phyloP scores from a whole-genome alignment of 2,329 filamentous ascomycete species.

The Scorias spongiosa region DNA sequence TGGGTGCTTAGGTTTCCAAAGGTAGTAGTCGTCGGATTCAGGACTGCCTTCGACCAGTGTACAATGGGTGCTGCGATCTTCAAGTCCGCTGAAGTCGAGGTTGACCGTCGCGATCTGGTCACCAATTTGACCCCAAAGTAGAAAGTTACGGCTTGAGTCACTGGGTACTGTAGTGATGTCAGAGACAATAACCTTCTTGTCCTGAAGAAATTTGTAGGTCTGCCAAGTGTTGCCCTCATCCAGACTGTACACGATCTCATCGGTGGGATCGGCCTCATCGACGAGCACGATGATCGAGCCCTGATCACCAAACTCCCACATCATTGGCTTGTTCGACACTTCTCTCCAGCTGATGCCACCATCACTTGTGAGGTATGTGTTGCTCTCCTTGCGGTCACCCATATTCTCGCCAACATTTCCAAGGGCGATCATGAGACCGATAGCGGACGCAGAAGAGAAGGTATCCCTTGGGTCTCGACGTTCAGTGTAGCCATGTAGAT shows the following conservation, averaged over 20 bases:
- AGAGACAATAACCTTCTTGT: conserved; percentile 48
- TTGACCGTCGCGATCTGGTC: conserved; percentile 59
- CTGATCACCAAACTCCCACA: conserved; percentile 92
- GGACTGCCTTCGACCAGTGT: conserved; percentile 46
- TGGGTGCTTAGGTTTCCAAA: conserved; percentile 82
- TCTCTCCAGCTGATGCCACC: conserved; percentile 80
- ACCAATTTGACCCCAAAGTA: conserved; percentile 63
- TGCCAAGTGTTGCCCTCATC: conserved; percentile 73
- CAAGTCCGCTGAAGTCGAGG: conserved; percentile 73
- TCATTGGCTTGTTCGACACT: conserved; percentile 74
- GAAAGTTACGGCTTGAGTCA: conserved; percentile 78
- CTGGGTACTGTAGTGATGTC: conserved; percentile 81
- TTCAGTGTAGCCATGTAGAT: conserved; percentile 93
- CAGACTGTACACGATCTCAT: conserved; percentile 56
- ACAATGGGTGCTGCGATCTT: conserved; percentile 50
- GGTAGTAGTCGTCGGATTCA: conserved; percentile 57
- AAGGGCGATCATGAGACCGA: conserved; percentile 79
- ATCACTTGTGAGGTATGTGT: conserved; percentile 83
- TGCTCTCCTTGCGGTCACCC: conserved; percentile 51
- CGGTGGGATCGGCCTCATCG: conserved; percentile 51
- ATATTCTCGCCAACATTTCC: conserved; percentile 77
- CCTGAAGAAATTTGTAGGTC: conserved; percentile 54
- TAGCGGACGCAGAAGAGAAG: conserved; percentile 73
- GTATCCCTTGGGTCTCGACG: conserved; percentile 66
- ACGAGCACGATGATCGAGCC: conserved; percentile 86